Percentiles rank a stretch among this genome's conserved stretches.
phyloP scores from a whole-genome alignment of 192 early-diverging fungal species.

The Rhizophagus clarus region DNA sequence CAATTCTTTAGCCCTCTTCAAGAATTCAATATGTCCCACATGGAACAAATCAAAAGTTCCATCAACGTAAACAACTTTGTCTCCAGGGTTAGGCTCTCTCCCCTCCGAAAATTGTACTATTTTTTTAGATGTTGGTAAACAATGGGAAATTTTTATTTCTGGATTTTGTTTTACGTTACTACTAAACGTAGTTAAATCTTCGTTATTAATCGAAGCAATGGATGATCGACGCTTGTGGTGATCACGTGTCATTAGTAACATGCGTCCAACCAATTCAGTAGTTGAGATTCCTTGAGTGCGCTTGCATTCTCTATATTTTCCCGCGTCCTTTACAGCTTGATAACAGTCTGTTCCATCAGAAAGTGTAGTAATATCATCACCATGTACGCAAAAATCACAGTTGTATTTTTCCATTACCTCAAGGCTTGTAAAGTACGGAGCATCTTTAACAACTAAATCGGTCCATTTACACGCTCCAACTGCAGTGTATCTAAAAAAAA shows the following conservation, averaged over 20 bases:
- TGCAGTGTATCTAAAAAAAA: constrained; percentile 73
- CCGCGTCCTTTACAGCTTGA: constrained; percentile 92
- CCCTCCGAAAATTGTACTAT: constrained; percentile 92
- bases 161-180: constrained; percentile 42
- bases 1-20: constrained; percentile 79
- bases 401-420: constrained; percentile 84
- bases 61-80: constrained; percentile 92
- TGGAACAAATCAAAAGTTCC: constrained; percentile 98
- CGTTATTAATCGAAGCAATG: constrained; percentile 58
- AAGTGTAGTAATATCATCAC: constrained; percentile 96
- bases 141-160: constrained; percentile 77
- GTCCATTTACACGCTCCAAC: constrained; percentile 95
- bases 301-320: constrained; percentile 94
- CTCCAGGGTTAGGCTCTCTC: constrained; percentile 70
- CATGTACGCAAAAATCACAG: constrained; percentile 95
- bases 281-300: constrained; percentile 96
- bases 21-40: constrained; percentile 91
- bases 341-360: constrained; percentile 98
- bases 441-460: constrained; percentile 88
- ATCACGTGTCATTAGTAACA: constrained; percentile 89
- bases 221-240: constrained; percentile 73
- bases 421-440: constrained; percentile 89
- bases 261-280: constrained; percentile 93
- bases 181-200: constrained; percentile 63
- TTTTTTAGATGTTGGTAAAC: constrained; percentile 82